Base-by-base conservation (phyloP, 306 rosid species). In the Crotalaria pallida region DNA sequence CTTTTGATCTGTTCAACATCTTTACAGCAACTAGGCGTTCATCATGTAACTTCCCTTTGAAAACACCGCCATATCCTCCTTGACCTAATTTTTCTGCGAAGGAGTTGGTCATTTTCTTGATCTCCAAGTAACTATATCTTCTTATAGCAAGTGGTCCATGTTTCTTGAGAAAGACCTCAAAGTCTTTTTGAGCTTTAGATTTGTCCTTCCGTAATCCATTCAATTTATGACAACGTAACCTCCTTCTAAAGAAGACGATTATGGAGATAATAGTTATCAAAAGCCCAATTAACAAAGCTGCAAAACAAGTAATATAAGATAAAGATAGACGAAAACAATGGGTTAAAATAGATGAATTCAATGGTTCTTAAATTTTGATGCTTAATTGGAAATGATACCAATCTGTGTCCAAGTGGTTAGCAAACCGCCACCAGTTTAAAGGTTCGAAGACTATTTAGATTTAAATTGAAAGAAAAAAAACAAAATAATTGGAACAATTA, bases 21-120 rank as follows among this genome's bases (percentile, higher is more conserved):
- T 27, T 27, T 6, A 27, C 31, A 27, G 31, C 31, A 27, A 27
- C 31, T 27, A 27, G 31, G 5, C 31, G 1, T 27, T 27, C 5
- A 27, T 27, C 31, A 27, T 27, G 31, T 3, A 27, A 27, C 31
- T 27, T 27, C 31, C 31, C 31, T 59, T 67, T 79, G 49, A 58
- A 79, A 1, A 79, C 83, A 41, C 19, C 21, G 9, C 84, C 84
- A 60, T 69, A 80, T 5, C 80, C 80, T 26, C 84, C 80, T 74
- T 70, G 58, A 36, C 77, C 84, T 56, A 80, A 26, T 26, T 75
- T 70, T 48, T 69, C 63, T 9, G 15, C 19, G 12, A 69, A 69
- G 34, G 59, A 53, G 3, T 23, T 53, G 59, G 59, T 53, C 59
- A 53, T 53, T 22, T 53, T 53, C 59, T 53, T 53, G 4, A 53